Evolutionary conservation across 2,329 filamentous ascomycete species (phyloP), one percentile per base, ranked within the genome.

Genomic region (Phialocephala sp.): DNA sequence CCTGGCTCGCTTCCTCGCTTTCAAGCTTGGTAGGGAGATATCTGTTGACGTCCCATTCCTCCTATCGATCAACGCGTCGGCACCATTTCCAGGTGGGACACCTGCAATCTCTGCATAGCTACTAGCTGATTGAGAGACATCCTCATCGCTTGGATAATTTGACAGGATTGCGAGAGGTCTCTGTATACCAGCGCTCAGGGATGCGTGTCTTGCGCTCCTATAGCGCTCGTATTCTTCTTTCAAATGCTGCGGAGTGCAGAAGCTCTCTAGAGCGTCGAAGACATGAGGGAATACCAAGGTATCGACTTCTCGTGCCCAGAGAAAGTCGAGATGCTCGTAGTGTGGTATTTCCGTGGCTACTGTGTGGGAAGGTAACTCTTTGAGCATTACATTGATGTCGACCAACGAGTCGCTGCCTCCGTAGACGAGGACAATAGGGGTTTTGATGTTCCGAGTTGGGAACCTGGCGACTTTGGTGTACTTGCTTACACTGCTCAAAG

Each of bases 381-480:
- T 90, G 62, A 97, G 82, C 94, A 98, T 98, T 66, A 94, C 87
- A 39, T 91, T 87, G 77, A 99, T 97, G 75, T 98, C 94, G 2
- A 99, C 93, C 35, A 99, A 81, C 60, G 93, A 97, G 79, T 99
- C 95, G 69, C 89, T 94, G 36, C 94, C 95, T 20, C 95, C 95
- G 73, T 98, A 98, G 8, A 99, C 87, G 1, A 99, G 84, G 6
- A 97, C 93, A 62, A 98, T 91, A 0, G 95, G 95, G 0, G 95
- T 97, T 75, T 92, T 94, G 82, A 99, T 99, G 76, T 99, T 99
- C 70, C 92, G 90, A 0, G 95, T 99, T 0, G 95, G 95, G 72
- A 97, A 99, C 76, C 92, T 94, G 72, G 95, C 93, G 6, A 97
- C 94, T 77, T 97, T 97, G 77, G 96, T 97, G 80, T 97, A 97